phyloP scores from a whole-genome alignment of 768 basidiomycete genomes.

The Tricholoma sp. region DNA sequence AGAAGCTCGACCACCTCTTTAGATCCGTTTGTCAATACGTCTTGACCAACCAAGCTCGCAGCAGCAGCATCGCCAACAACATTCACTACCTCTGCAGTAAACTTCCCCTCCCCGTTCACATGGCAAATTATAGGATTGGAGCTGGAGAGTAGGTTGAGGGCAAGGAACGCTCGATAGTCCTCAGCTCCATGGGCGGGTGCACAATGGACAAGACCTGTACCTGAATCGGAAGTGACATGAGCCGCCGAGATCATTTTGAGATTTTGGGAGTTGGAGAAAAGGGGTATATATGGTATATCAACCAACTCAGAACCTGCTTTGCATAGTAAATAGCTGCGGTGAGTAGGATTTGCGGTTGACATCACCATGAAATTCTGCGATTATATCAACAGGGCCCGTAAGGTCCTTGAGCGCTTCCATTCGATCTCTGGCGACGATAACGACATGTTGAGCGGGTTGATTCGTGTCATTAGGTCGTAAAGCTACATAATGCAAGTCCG shows the following conservation, averaged over 20 bases:
- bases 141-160: slow-evolving; percentile 42
- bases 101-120: slow-evolving; percentile 72
- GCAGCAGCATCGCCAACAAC: slow-evolving; percentile 48
- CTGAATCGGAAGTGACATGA: slow-evolving; percentile 83
- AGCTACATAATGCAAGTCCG: slow-evolving; percentile 62
- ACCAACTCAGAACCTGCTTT: slow-evolving; percentile 48
- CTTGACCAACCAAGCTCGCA: slow-evolving; percentile 55
- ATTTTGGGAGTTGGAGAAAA: slow-evolving; percentile 43
- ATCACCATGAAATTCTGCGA: slow-evolving; percentile 34
- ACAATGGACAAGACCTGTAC: slow-evolving; percentile 93
- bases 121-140: slow-evolving; percentile 64
- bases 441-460: slow-evolving; percentile 19
- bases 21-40: slow-evolving; percentile 70
- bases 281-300: slow-evolving; percentile 51
- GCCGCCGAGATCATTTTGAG: slow-evolving; percentile 57
- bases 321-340: slow-evolving; percentile 10
- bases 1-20: slow-evolving; percentile 62
- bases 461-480: slow-evolving; percentile 25
- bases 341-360: neutral
- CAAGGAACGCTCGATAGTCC: slow-evolving; percentile 78
- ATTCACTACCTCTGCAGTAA: slow-evolving; percentile 51
- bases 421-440: slow-evolving; percentile 51
- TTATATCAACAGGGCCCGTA: slow-evolving; percentile 31
- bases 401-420: slow-evolving; percentile 33
- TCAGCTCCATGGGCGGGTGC: slow-evolving; percentile 94